Conservation (phyloP, 202 grass and related monocot species). For the Eragrostis tef region DNA sequence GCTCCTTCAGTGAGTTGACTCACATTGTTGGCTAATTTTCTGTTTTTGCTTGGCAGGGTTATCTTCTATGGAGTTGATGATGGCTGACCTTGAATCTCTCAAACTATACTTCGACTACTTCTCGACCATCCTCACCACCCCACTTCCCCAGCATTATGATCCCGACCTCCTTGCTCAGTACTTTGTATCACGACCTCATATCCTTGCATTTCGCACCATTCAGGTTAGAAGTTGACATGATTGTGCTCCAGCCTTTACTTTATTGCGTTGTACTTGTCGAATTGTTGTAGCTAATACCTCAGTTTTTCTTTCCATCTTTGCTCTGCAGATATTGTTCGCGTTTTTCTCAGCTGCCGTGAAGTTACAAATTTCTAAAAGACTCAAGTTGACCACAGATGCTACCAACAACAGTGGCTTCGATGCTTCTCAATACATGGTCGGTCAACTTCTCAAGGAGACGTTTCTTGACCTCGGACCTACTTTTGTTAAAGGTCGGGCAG, state of each 20-base stretch:
- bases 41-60: constrained; percentile 52
- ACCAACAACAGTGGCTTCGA: constrained; percentile 36
- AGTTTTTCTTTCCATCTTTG: constrained; percentile 5
- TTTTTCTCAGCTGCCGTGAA: constrained; percentile 70
- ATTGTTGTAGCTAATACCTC: constrained; percentile 15
- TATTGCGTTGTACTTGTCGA: constrained; percentile 14
- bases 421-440: constrained; percentile 66
- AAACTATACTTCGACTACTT: constrained; percentile 71
- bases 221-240: constrained; percentile 62
- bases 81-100: constrained; percentile 75
- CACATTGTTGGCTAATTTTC: constrained; percentile 11
- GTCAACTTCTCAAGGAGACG: constrained; percentile 77
- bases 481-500: constrained; percentile 83
- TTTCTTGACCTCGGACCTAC: constrained; percentile 93
- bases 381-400: constrained; percentile 47
- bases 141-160: constrained; percentile 84
- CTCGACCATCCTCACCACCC: constrained; percentile 54
- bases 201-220: constrained; percentile 71
- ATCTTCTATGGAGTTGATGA: constrained; percentile 83
- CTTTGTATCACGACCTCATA: constrained; percentile 78
- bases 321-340: constrained; percentile 65
- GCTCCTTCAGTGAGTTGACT: neutral
- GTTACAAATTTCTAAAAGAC: constrained; percentile 64
- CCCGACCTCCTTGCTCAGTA: constrained; percentile 65
- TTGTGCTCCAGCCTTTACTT: neutral